Evolutionary conservation across 371 early-diverging fungal genomes (phyloP).

Genomic region (Mortierella polycephala): DNA sequence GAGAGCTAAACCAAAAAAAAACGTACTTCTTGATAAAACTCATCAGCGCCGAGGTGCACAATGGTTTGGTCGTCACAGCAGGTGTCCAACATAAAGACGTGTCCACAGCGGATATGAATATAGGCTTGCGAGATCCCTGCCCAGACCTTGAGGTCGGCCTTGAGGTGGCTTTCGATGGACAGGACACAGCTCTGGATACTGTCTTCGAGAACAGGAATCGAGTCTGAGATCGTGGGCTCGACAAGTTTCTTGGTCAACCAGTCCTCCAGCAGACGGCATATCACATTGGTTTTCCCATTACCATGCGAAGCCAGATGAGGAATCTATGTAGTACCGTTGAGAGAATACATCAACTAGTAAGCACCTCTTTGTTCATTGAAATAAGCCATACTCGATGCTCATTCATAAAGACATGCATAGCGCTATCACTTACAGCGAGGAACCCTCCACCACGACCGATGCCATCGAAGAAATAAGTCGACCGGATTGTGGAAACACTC

Average conservation of each 20-base stretch:
- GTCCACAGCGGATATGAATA: slow-evolving; percentile 46
- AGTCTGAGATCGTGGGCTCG: slow-evolving; percentile 50
- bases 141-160: slow-evolving; percentile 37
- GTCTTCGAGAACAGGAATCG: slow-evolving; percentile 46
- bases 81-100: slow-evolving; percentile 49
- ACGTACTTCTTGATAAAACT: slow-evolving; percentile 46
- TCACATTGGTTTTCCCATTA: slow-evolving; percentile 41
- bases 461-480: slow-evolving; percentile 51
- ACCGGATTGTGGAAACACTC: slow-evolving; percentile 46
- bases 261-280: slow-evolving; percentile 37
- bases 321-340: slow-evolving; percentile 14
- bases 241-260: slow-evolving; percentile 50
- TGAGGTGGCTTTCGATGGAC: slow-evolving; percentile 39
- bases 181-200: slow-evolving; percentile 37
- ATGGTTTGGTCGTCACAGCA: slow-evolving; percentile 51
- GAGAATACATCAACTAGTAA: too few relatives aligned
- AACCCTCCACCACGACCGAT: slow-evolving; percentile 53
- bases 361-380: too few relatives aligned
- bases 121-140: slow-evolving; percentile 44
- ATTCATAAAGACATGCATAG: background rate
- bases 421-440: slow-evolving; percentile 29
- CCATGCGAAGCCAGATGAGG: slow-evolving; percentile 53
- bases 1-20: background rate
- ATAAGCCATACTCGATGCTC: too few relatives aligned
- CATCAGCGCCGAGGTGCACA: slow-evolving; percentile 46